Evolutionary conservation across 148 eudicot genomes (phyloP).

Genomic region (Cornus suecica): DNA sequence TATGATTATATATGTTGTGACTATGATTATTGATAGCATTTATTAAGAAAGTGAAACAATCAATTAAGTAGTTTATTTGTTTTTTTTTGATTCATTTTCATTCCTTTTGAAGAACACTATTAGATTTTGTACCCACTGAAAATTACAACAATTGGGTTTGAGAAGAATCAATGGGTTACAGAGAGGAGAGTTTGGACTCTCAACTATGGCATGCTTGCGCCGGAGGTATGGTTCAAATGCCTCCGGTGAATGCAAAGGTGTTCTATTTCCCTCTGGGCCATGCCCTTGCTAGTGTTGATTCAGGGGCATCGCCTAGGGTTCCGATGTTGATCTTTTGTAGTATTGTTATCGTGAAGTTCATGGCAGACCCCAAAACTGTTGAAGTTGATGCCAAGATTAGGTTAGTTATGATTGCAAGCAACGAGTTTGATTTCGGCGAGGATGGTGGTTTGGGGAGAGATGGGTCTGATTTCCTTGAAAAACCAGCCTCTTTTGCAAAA

Average conservation of each 20-base stretch:
- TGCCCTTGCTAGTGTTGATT: conserved; percentile 33
- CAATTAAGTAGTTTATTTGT: too few species aligned
- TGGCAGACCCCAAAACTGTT: too few species aligned
- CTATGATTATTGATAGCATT: too few species aligned
- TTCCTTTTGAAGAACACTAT: too few species aligned
- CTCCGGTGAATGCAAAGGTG: too few species aligned
- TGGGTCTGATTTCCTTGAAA: conserved; percentile 32
- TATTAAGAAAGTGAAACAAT: too few species aligned
- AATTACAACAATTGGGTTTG: neutral
- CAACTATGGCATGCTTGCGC: conserved; percentile 68
- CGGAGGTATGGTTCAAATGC: too few species aligned
- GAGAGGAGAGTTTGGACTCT: conserved; percentile 38
- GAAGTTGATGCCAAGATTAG: conserved; percentile 47
- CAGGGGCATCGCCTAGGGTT: conserved; percentile 25
- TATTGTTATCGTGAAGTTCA: conserved; percentile 34
- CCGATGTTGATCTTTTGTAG: conserved; percentile 39
- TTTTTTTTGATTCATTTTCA: too few species aligned
- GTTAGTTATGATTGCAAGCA: conserved; percentile 31
- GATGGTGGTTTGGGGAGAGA: too few species aligned
- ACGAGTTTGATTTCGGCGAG: conserved; percentile 15
- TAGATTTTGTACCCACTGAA: neutral
- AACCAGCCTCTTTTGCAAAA: conserved; percentile 51
- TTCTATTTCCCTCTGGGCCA: conserved; percentile 62
- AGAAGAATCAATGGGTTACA: conserved; percentile 21
- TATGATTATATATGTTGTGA: too few species aligned